Percentiles rank a stretch among this genome's conserved stretches.
Evolutionary conservation across 164 flowering plant genomes (phyloP).

Genomic region (Vitis labrusca): DNA sequence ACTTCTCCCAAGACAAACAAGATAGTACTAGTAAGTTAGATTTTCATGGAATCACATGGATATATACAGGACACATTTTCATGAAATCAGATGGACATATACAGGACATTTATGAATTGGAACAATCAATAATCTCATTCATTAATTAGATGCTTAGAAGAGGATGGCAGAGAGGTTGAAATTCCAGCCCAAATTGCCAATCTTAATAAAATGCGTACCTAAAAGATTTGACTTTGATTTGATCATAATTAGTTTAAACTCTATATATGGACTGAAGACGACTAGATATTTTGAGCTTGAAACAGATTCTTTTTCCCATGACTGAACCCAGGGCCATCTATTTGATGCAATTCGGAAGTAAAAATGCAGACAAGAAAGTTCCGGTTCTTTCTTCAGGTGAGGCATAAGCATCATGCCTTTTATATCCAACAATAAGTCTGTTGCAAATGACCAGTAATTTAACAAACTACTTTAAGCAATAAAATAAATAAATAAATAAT

Average conservation of each 20-base stretch:
- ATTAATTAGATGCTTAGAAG: neutral
- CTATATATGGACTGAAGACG: no score
- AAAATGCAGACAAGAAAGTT: neutral
- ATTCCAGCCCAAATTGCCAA: neutral
- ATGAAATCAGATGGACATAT: no score
- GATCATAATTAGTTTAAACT: neutral
- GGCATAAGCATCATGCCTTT: neutral
- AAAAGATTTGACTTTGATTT: neutral
- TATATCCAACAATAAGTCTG: no score
- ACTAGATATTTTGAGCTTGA: no score
- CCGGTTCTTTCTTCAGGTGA: neutral
- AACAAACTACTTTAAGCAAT: no score
- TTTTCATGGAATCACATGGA: no score
- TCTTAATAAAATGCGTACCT: no score
- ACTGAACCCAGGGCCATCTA: neutral
- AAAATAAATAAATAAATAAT: no score
- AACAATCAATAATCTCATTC: neutral
- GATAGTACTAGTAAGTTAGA: neutral
- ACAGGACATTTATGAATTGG: neutral
- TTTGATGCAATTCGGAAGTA: neutral
- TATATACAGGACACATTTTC: no score
- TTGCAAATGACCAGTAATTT: no score
- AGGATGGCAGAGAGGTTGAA: neutral
- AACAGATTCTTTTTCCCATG: no score
- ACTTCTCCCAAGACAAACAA: neutral